Percentiles rank a stretch among this genome's conserved stretches.
These are phyloP conservation scores for Penstemon eatonii DNA, from an alignment of 257 asterid species.

Conservation along the genomic window DNA sequence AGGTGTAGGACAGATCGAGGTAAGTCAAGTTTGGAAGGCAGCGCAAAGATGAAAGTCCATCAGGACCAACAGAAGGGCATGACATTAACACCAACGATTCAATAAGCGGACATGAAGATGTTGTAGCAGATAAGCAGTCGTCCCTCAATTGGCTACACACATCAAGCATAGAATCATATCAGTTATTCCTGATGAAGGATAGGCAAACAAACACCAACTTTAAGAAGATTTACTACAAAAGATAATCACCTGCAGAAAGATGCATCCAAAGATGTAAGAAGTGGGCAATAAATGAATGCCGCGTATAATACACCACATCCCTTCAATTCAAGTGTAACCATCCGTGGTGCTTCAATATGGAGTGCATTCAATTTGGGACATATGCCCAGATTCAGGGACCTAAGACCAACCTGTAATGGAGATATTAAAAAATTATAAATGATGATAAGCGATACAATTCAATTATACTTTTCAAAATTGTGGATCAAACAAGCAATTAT, in stretches of 20 bases:
- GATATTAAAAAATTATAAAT: neutral
- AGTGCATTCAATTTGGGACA: constrained; percentile 87
- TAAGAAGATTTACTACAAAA: neutral
- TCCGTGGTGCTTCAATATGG: constrained; percentile 71
- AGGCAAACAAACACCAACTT: neutral
- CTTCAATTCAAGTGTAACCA: constrained; percentile 93
- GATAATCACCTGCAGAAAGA: constrained; percentile 84
- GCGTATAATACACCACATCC: constrained; percentile 93
- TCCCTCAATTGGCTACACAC: constrained; percentile 85
- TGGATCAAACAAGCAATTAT: neutral
- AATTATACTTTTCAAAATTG: constrained; percentile 12
- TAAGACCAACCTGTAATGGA: constrained; percentile 78
- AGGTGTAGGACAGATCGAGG: constrained; percentile 92
- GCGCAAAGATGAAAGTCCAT: constrained; percentile 70
- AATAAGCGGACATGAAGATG: constrained; percentile 73
- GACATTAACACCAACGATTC: constrained; percentile 91
- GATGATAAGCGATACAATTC: neutral
- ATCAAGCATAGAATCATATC: constrained; percentile 19
- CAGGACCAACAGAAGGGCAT: constrained; percentile 83
- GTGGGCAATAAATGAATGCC: constrained; percentile 82
- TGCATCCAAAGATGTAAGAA: constrained; percentile 88
- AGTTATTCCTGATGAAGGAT: constrained; percentile 10
- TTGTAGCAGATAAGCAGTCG: constrained; percentile 84
- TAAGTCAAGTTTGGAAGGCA: constrained; percentile 70
- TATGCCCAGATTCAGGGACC: constrained; percentile 91